Base-by-base conservation (phyloP, 129 eudicot species). In the Mikania micrantha region DNA sequence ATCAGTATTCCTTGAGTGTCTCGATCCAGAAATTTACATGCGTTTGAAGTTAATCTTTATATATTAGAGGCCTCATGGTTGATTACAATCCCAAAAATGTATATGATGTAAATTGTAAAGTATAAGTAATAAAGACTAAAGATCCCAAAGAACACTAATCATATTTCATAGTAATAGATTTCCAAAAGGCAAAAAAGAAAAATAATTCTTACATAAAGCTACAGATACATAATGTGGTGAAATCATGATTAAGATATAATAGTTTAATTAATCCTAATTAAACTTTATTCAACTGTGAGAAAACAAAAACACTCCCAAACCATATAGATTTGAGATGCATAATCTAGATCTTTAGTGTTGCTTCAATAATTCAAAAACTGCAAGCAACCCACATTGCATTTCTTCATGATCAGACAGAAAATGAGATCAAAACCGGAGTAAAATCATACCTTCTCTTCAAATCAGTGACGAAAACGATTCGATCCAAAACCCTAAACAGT, bases 401-500 rank as follows among this genome's bases (percentile, higher is more conserved):
- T 59, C 10, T 59, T 67, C 44, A 60, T 57, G 74, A 69, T 69
- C 58, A 49, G 7, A 67, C 70, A 61, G 25, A 60, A 32, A 59
- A 22, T 36, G 42, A 68, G 56, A 29, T 58, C 6, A 17, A 67
- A 75, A 59, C 11, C 9, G 47, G 32, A 75, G 64, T 59, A 47
- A 60, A 68, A 25, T 47, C 65, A 3, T 60, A 76, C 80, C 80
- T 76, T 60, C n/a, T n/a, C 17, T 36, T 60, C 64, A 67, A 45
- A 4, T 24, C 17, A 19, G 3, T 36, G 65, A 60, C 12, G 59
- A 66, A 41, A 9, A 54, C 28, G 58, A n/a, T 22, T 68, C 65
- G 80, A 76, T 76, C 75, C 80, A 31, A 69, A 75, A 16, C 45
- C 69, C 75, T 62, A 60, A 60, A 5, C 56, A 76, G 42, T 67